These are phyloP conservation scores for Curvularia sp. DNA, from an alignment of 2,329 filamentous ascomycete genomes.

Conservation along the genomic window DNA sequence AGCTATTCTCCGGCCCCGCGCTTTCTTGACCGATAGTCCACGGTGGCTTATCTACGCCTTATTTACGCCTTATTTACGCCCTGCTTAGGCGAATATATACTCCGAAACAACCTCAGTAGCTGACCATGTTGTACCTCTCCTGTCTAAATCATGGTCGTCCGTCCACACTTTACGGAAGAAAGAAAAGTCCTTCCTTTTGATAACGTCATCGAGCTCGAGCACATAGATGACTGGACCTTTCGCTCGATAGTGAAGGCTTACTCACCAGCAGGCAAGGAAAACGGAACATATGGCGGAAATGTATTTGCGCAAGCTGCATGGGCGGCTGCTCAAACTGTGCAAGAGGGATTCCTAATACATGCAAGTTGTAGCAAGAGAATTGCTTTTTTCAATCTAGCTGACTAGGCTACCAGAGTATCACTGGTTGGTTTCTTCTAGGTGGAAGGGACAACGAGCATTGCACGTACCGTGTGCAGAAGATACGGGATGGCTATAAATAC, in stretches of 20 bases:
- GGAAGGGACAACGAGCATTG: slow-evolving; percentile 58
- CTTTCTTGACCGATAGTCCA: neutral
- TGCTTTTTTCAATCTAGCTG: neutral
- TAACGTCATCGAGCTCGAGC: slow-evolving; percentile 52
- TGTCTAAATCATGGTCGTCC: slow-evolving; percentile 29
- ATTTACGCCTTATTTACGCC: neutral
- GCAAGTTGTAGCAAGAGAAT: slow-evolving; percentile 39
- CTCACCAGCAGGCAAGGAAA: slow-evolving; percentile 51
- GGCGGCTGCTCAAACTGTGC: slow-evolving; percentile 62
- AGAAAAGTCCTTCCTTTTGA: slow-evolving; percentile 47
- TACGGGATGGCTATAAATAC: slow-evolving; percentile 61
- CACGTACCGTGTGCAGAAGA: slow-evolving; percentile 58
- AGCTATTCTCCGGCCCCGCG: neutral
- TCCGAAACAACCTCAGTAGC: neutral
- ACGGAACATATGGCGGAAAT: slow-evolving; percentile 62
- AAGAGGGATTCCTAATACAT: slow-evolving; percentile 59
- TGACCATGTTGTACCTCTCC: neutral
- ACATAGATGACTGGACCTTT: slow-evolving; percentile 51
- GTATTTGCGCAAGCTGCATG: slow-evolving; percentile 65
- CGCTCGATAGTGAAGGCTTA: slow-evolving; percentile 52
- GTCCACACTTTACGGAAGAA: slow-evolving; percentile 36
- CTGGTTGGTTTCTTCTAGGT: slow-evolving; percentile 45
- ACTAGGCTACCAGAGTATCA: neutral
- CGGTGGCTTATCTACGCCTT: neutral
- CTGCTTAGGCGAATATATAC: neutral